Conservation (phyloP, 768 basidiomycete species). For the Ramaria sp. region DNA sequence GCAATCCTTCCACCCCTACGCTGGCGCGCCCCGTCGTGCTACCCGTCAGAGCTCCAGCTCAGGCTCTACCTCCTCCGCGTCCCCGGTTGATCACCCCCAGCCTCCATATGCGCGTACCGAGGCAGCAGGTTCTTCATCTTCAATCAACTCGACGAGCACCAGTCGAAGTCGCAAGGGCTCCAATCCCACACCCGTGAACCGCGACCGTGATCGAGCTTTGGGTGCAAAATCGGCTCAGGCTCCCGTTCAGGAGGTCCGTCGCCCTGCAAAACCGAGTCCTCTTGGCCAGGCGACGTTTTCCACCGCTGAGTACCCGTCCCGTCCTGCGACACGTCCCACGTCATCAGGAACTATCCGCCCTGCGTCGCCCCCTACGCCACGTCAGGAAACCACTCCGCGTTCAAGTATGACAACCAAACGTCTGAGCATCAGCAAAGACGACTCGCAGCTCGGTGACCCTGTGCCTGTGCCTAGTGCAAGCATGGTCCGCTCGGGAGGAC, state of each 20-base stretch:
- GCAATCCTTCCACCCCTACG: conserved; percentile 48
- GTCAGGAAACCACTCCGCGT: conserved; percentile 24
- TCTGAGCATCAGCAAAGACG: conserved; percentile 13
- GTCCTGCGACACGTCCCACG: neutral
- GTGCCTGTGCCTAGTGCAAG: conserved; percentile 10
- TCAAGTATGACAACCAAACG: conserved; percentile 8
- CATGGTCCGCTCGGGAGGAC: conserved; percentile 48
- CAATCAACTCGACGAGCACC: conserved; percentile 46
- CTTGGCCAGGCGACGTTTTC: conserved; percentile 55
- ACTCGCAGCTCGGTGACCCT: conserved; percentile 10
- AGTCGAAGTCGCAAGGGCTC: conserved; percentile 8
- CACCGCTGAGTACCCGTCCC: conserved; percentile 39
- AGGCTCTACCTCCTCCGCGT: conserved; percentile 25
- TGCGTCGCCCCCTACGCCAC: conserved; percentile 54
- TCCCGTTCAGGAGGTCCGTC: conserved; percentile 12
- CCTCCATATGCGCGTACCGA: conserved; percentile 75
- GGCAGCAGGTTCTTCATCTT: conserved; percentile 69
- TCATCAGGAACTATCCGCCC: conserved; percentile 47
- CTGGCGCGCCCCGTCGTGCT: conserved; percentile 60
- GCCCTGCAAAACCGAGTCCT: conserved; percentile 46
- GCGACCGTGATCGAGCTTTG: conserved; percentile 15
- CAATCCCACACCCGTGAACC: conserved; percentile 23
- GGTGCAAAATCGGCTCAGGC: conserved; percentile 11
- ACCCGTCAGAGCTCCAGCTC: conserved; percentile 33
- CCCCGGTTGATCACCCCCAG: conserved; percentile 26